Evolutionary conservation across 2,329 filamentous ascomycete genomes (phyloP).

Genomic region (Aspergillus terreus): DNA sequence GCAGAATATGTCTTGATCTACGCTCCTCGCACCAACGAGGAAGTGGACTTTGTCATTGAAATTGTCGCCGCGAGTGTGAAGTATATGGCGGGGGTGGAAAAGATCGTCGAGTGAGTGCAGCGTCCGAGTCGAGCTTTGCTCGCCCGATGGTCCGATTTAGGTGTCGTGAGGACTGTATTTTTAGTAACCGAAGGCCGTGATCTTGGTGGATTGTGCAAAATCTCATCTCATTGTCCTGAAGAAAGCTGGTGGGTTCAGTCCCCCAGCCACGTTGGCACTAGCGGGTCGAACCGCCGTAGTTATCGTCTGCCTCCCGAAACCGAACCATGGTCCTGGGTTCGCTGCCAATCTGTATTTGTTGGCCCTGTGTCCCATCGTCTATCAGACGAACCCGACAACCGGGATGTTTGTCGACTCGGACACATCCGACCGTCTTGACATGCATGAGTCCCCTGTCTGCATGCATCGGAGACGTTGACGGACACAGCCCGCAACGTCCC

Average conservation of each 20-base stretch:
- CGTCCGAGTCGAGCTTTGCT: neutral
- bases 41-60: conserved; percentile 27
- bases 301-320: conserved; percentile 19
- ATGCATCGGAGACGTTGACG: conserved; percentile 8
- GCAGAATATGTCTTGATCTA: conserved; percentile 32
- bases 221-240: neutral
- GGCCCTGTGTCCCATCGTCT: conserved; percentile 6
- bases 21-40: conserved; percentile 30
- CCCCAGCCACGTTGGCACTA: conserved; percentile 14
- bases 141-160: too few species aligned
- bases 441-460: conserved; percentile 21
- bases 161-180: too few species aligned
- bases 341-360: conserved; percentile 13
- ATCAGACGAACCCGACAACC: conserved; percentile 21
- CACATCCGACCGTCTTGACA: conserved; percentile 11
- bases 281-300: conserved; percentile 23
- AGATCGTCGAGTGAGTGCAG: conserved; percentile 11
- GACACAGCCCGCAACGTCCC: neutral
- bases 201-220: neutral
- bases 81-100: conserved; percentile 26
- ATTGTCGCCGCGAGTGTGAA: conserved; percentile 30
- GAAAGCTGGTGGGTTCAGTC: conserved; percentile 4
- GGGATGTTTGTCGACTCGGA: conserved; percentile 18
- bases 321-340: conserved; percentile 37
- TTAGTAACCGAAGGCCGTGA: too few species aligned